These are phyloP conservation scores for Catenaria anguillulae DNA, from an alignment of 371 early-diverging fungal species.

Conservation along the genomic window DNA sequence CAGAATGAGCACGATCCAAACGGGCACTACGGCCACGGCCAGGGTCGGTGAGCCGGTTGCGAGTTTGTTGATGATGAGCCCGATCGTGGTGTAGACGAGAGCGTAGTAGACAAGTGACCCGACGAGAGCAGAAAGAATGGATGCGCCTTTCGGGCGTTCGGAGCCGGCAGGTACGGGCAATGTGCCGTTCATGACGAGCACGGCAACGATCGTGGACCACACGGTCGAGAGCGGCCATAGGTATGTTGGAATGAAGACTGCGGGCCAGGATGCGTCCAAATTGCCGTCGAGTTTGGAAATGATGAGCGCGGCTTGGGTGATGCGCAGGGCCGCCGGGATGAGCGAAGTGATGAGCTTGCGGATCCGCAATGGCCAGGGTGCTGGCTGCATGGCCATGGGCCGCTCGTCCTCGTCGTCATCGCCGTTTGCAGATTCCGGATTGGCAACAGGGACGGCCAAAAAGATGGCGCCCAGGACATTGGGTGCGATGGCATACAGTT, in stretches of 20 bases:
- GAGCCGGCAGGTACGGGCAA: neutral
- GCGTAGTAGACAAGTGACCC: neutral
- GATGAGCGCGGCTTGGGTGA: neutral
- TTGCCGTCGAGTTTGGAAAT: neutral
- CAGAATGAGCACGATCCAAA: neutral
- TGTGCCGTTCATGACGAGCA: neutral
- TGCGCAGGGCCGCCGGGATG: neutral
- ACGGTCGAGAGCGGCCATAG: neutral
- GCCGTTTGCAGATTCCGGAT: neutral
- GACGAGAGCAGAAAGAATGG: neutral
- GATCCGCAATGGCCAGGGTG: neutral
- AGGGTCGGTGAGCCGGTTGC: neutral
- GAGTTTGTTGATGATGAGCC: neutral
- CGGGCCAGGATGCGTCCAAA: neutral
- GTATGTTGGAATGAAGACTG: neutral
- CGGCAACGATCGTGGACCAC: neutral
- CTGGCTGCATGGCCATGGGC: neutral
- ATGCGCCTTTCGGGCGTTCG: neutral
- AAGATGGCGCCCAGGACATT: neutral
- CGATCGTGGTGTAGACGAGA: neutral
- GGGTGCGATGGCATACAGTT: neutral
- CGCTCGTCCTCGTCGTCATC: neutral
- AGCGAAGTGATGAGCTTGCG: neutral
- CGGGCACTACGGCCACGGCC: neutral
- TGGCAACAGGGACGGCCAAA: neutral